Percentiles rank a stretch among this genome's conserved stretches.
Conservation (phyloP, 2,329 filamentous ascomycete genomes). For the Alternaria viburni region DNA sequence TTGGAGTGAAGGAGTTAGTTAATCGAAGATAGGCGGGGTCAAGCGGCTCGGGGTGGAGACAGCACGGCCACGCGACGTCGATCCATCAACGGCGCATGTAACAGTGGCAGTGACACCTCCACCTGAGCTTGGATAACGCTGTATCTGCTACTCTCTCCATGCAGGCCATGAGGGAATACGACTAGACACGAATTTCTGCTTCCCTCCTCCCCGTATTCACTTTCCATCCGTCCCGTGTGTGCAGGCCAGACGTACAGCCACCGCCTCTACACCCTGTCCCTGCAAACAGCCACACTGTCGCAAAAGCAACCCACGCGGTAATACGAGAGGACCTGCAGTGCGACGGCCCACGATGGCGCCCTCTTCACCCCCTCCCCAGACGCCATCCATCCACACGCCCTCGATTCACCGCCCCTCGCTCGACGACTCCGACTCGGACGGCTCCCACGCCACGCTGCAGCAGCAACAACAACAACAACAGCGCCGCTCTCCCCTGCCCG, state of each 20-base stretch:
- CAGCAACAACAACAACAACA: conserved; percentile 5
- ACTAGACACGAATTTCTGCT: neutral
- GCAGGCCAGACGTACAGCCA: neutral
- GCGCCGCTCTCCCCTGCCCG: conserved; percentile 48
- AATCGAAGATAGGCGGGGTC: conserved; percentile 3
- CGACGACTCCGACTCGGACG: conserved; percentile 49
- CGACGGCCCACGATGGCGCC: conserved; percentile 35
- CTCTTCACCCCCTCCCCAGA: conserved; percentile 42
- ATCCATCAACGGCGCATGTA: conserved; percentile 5
- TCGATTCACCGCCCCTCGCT: conserved; percentile 34
- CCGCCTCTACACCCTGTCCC: conserved; percentile 3
- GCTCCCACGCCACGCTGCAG: conserved; percentile 48
- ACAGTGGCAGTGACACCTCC: neutral
- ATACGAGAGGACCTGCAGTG: neutral
- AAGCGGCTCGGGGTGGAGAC: conserved; percentile 9
- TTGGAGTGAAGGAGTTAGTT: neutral
- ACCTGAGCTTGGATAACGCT: neutral
- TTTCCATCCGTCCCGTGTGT: neutral
- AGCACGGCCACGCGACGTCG: conserved; percentile 6
- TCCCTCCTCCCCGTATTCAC: neutral
- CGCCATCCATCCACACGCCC: conserved; percentile 42
- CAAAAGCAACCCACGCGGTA: conserved; percentile 6
- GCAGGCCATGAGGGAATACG: conserved; percentile 29
- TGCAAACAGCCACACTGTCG: conserved; percentile 12
- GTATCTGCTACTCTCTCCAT: conserved; percentile 17